phyloP scores from a whole-genome alignment of 345 rosid genomes.

The Cardamine occulta region DNA sequence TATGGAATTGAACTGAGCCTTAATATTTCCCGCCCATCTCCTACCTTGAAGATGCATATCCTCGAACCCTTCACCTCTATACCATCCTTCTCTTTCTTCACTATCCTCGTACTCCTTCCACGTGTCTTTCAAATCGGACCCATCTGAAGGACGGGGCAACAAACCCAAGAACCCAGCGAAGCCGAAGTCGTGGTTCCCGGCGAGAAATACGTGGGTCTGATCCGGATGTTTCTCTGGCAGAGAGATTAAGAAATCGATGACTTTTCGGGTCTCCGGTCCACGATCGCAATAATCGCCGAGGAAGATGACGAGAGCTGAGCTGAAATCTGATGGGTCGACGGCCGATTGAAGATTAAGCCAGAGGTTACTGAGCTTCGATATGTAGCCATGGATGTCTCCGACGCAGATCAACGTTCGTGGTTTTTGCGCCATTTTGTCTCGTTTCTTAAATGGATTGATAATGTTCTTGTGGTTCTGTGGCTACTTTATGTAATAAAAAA shows the following conservation, averaged over 20 bases:
- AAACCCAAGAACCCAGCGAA: slow-evolving; percentile 70
- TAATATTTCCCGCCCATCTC: slow-evolving; percentile 78
- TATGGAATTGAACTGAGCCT: slow-evolving; percentile 47
- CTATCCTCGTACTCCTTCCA: slow-evolving; percentile 62
- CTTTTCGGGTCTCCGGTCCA: slow-evolving; percentile 73
- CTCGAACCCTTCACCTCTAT: slow-evolving; percentile 68
- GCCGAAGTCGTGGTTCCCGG: slow-evolving; percentile 86
- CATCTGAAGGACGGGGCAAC: slow-evolving; percentile 57
- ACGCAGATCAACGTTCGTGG: slow-evolving; percentile 64
- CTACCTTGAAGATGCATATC: slow-evolving; percentile 80
- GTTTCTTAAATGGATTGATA: not conserved
- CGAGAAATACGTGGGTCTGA: slow-evolving; percentile 72
- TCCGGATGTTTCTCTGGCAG: slow-evolving; percentile 59
- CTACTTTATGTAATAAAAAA: too few species aligned
- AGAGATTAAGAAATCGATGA: slow-evolving; percentile 64
- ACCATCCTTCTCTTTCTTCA: slow-evolving; percentile 90
- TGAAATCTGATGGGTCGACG: slow-evolving; percentile 55
- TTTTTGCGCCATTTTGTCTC: slow-evolving; percentile 33
- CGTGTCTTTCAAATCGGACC: slow-evolving; percentile 57
- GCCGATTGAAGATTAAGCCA: slow-evolving; percentile 76
- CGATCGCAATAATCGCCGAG: slow-evolving; percentile 97
- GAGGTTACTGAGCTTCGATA: slow-evolving; percentile 62
- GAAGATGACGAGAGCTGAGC: slow-evolving; percentile 71
- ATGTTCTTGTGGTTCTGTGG: not conserved
- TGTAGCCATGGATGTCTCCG: slow-evolving; percentile 90